A percentile compares a stretch with the other conserved stretches of the same genome.
Evolutionary conservation across 306 rosid genomes (phyloP).

Genomic region (Dryas drummondii): DNA sequence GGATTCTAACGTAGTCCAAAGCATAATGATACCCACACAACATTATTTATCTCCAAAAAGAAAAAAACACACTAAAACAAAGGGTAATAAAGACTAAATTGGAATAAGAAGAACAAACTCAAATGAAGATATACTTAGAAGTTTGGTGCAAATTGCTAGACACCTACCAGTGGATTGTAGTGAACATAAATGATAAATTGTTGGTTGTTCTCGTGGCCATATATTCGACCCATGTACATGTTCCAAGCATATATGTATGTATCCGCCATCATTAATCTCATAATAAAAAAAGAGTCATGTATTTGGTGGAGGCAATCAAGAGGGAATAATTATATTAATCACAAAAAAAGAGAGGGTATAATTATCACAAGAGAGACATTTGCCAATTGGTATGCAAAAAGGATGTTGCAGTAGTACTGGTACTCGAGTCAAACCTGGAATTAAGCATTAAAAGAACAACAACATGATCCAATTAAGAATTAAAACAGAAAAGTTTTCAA

Average conservation of each 20-base stretch:
- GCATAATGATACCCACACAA: neutral
- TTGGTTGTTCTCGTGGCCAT: neutral
- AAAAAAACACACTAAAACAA: neutral
- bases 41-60: neutral
- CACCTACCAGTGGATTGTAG: too few species aligned
- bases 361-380: neutral
- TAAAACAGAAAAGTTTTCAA: neutral
- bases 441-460: neutral
- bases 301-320: slow-evolving; percentile 5
- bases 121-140: too few species aligned
- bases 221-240: too few species aligned
- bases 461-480: neutral
- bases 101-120: too few species aligned
- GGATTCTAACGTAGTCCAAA: neutral
- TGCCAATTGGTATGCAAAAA: neutral
- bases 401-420: too few species aligned
- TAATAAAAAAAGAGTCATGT: neutral
- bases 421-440: neutral
- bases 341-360: neutral
- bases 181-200: too few species aligned
- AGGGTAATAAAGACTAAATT: neutral
- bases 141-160: too few species aligned
- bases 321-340: neutral
- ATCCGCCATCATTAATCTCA: neutral
- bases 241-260: neutral